Percentiles rank a stretch among this genome's conserved stretches.
phyloP scores from a whole-genome alignment of 176 grass and related monocot species.

The Saccharum spontaneum region DNA sequence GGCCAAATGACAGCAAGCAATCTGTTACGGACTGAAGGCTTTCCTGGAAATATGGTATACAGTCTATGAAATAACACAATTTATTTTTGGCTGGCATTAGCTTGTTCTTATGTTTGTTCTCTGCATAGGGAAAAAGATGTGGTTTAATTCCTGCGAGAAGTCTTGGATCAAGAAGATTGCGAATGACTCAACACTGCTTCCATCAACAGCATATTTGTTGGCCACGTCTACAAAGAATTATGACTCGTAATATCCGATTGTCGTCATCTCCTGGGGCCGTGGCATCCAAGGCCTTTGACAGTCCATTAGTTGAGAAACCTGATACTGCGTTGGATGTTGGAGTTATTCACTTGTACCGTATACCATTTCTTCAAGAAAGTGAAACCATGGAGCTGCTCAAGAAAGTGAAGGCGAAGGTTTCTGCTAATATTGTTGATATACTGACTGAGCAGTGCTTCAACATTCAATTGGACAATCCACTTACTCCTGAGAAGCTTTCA shows the following conservation, averaged over 20 bases:
- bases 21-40: conserved; percentile 41
- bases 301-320: conserved; percentile 40
- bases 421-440: conserved; percentile 59
- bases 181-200: conserved; percentile 34
- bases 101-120: conserved; percentile 21
- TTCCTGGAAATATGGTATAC: conserved; percentile 46
- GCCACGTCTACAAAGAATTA: conserved; percentile 41
- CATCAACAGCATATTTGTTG: conserved; percentile 27
- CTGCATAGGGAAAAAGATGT: conserved; percentile 35
- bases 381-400: conserved; percentile 57
- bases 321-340: neutral
- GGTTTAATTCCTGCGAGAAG: conserved; percentile 22
- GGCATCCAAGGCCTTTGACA: conserved; percentile 50
- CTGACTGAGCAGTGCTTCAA: conserved; percentile 88
- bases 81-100: neutral
- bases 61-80: neutral
- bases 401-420: conserved; percentile 74
- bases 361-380: conserved; percentile 74
- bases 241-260: conserved; percentile 7
- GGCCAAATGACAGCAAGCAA: conserved; percentile 37
- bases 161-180: conserved; percentile 21
- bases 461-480: conserved; percentile 47
- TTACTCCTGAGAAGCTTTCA: conserved; percentile 58
- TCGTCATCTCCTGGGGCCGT: conserved; percentile 21
- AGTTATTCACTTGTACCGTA: conserved; percentile 76